phyloP scores from a whole-genome alignment of 805 yeast species.

The Zygosaccharomyces lentus region DNA sequence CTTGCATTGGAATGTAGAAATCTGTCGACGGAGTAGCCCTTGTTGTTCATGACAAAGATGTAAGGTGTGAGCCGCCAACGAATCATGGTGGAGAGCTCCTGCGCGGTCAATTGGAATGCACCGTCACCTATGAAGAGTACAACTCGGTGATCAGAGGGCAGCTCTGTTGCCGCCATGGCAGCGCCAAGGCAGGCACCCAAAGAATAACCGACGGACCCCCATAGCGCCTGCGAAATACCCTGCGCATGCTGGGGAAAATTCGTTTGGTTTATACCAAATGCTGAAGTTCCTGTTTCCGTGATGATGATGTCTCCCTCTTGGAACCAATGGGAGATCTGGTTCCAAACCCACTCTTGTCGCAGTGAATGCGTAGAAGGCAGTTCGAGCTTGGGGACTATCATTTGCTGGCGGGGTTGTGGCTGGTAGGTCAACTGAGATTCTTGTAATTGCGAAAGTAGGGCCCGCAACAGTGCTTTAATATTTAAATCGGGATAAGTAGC shows the following conservation, averaged over 20 bases:
- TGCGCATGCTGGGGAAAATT: conserved; percentile 47
- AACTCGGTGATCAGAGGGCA: conserved; percentile 41
- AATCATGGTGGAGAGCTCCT: conserved; percentile 57
- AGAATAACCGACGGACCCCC: conserved; percentile 66
- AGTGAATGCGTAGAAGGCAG: conserved; percentile 23
- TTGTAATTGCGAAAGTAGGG: conserved; percentile 31
- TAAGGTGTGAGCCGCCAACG: conserved; percentile 53
- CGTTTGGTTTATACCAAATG: conserved; percentile 57
- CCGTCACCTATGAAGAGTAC: conserved; percentile 65
- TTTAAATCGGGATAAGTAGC: conserved; percentile 52
- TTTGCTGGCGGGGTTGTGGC: conserved; percentile 15
- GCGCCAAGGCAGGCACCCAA: conserved; percentile 64
- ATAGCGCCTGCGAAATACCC: conserved; percentile 58
- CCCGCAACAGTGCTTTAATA: conserved; percentile 43
- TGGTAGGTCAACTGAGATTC: conserved; percentile 18
- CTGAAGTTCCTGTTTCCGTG: conserved; percentile 63
- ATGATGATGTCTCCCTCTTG: conserved; percentile 54
- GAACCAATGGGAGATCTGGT: conserved; percentile 48
- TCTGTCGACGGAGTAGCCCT: conserved; percentile 64
- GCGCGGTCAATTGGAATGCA: conserved; percentile 62
- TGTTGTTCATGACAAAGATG: conserved; percentile 56
- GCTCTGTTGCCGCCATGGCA: conserved; percentile 52
- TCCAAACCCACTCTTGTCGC: conserved; percentile 48
- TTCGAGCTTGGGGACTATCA: conserved; percentile 26
- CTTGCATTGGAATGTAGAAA: conserved; percentile 48